Conservation (phyloP, 2,329 filamentous ascomycete genomes). For the Taxawa tesnikishii region DNA sequence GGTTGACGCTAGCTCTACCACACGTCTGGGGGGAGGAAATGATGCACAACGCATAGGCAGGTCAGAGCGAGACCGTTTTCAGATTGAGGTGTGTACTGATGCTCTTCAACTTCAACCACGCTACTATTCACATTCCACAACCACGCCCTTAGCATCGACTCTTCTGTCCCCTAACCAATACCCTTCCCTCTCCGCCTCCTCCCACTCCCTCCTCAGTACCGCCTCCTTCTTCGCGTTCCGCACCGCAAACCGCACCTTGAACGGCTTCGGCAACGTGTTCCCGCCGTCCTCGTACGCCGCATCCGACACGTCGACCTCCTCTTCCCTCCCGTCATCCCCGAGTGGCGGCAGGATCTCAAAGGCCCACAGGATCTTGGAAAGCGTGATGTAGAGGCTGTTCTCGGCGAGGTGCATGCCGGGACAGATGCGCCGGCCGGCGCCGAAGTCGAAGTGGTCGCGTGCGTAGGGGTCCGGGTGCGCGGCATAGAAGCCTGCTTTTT, state of each 20-base stretch:
- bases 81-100: too few relatives aligned
- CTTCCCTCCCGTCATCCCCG: neutral
- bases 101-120: neutral
- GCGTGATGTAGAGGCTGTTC: slow-evolving; percentile 31
- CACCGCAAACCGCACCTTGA: slow-evolving; percentile 3
- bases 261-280: slow-evolving; percentile 6
- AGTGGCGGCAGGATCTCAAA: slow-evolving; percentile 22
- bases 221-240: neutral
- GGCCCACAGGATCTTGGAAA: slow-evolving; percentile 36
- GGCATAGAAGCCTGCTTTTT: slow-evolving; percentile 20
- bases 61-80: too few relatives aligned
- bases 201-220: neutral
- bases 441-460: slow-evolving; percentile 37
- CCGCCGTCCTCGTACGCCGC: slow-evolving; percentile 4
- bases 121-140: neutral
- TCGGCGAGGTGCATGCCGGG: slow-evolving; percentile 40
- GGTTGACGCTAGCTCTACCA: too few relatives aligned
- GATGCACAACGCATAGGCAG: too few relatives aligned
- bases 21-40: too few relatives aligned
- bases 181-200: neutral
- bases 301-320: slow-evolving; percentile 3
- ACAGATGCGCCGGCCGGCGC: slow-evolving; percentile 36
- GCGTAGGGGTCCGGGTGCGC: slow-evolving; percentile 7
- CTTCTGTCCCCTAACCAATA: neutral
- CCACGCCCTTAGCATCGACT: neutral